Evolutionary conservation across 2,329 filamentous ascomycete genomes (phyloP).

Genomic region (Fusarium torulosum): DNA sequence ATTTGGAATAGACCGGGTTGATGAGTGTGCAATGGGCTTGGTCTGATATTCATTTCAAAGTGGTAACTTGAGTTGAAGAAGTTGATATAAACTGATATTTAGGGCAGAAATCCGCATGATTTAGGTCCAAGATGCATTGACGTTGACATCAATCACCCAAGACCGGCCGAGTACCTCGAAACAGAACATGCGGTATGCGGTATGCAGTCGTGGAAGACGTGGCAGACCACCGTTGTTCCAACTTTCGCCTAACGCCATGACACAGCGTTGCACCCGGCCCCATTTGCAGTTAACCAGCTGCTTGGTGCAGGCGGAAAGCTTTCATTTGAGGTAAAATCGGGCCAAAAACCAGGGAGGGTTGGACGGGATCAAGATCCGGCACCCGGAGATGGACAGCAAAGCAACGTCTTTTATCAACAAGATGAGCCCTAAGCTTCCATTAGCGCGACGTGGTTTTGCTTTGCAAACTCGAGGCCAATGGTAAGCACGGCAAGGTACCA

Average conservation of each 20-base stretch:
- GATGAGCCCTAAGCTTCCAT: conserved; percentile 5
- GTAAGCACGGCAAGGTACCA: no score
- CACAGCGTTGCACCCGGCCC: conserved; percentile 34
- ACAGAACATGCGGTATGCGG: neutral
- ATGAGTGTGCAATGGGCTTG: conserved; percentile 4
- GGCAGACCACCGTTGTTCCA: conserved; percentile 28
- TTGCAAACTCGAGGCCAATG: no score
- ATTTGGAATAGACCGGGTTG: conserved; percentile 29
- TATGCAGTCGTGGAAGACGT: conserved; percentile 29
- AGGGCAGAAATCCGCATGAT: neutral
- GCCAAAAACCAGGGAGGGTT: conserved; percentile 14
- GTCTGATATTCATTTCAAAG: conserved; percentile 1
- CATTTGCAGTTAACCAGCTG: conserved; percentile 41
- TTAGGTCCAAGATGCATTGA: neutral
- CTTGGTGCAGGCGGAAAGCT: conserved; percentile 41
- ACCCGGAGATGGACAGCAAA: conserved; percentile 29
- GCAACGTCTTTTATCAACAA: neutral
- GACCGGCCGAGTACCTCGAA: conserved; percentile 15
- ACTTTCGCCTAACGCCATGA: conserved; percentile 29
- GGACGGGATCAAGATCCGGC: conserved; percentile 45
- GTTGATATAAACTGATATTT: neutral
- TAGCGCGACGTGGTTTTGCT: neutral
- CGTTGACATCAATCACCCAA: neutral
- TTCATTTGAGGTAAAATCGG: conserved; percentile 12
- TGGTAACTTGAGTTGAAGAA: neutral